phyloP scores from a whole-genome alignment of 768 basidiomycete genomes.

The Tricholoma furcatifolium region DNA sequence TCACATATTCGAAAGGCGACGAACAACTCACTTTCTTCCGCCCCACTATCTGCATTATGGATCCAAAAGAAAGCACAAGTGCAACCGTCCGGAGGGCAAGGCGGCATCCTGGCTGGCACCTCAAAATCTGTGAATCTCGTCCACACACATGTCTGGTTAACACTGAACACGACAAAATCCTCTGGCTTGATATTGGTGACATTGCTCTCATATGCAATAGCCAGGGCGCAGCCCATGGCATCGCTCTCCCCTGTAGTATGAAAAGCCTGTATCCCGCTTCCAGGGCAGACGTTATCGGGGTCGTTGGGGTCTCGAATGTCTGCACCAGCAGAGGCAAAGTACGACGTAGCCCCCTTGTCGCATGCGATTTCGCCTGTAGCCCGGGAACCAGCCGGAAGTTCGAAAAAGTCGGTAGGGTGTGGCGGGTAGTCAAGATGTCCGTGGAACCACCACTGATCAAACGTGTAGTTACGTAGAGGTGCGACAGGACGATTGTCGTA shows the following conservation, averaged over 20 bases:
- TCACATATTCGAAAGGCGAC: background rate
- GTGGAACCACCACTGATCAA: constrained; percentile 65
- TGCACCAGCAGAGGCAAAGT: constrained; percentile 51
- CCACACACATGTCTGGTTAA: constrained; percentile 79
- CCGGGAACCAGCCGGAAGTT: constrained; percentile 56
- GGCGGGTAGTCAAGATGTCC: constrained; percentile 59
- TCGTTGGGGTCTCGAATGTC: constrained; percentile 47
- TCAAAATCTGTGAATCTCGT: constrained; percentile 65
- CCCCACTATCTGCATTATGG: constrained; percentile 58
- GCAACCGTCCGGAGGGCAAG: constrained; percentile 63
- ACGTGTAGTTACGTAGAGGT: constrained; percentile 45
- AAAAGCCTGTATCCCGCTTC: constrained; percentile 39
- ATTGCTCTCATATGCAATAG: constrained; percentile 74
- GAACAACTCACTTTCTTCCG: constrained; percentile 56
- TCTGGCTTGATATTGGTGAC: constrained; percentile 54
- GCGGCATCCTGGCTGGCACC: constrained; percentile 66
- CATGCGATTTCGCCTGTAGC: constrained; percentile 56
- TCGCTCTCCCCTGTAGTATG: constrained; percentile 58
- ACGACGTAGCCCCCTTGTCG: constrained; percentile 62
- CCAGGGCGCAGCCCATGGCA: constrained; percentile 63
- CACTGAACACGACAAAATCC: constrained; percentile 72
- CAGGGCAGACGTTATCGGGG: constrained; percentile 53
- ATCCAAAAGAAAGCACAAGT: constrained; percentile 78
- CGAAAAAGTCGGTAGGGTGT: constrained; percentile 52
- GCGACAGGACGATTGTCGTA: constrained; percentile 67